Percentiles rank a stretch among this genome's conserved stretches.
phyloP scores from a whole-genome alignment of 805 yeast genomes.

The Candida ortonii region DNA sequence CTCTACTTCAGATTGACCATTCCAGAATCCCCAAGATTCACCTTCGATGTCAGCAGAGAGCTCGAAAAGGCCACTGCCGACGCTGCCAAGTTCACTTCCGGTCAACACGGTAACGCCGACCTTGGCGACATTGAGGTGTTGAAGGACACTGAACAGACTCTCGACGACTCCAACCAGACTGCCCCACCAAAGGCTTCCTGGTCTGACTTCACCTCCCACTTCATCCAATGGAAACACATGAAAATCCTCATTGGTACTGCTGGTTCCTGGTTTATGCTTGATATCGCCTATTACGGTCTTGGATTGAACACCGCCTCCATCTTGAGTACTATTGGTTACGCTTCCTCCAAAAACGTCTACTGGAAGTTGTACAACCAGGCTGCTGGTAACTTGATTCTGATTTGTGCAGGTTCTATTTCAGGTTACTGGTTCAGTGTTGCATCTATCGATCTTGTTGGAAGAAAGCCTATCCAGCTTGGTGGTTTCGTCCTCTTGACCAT shows the following conservation, averaged over 20 bases:
- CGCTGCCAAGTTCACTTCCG: conserved; percentile 47
- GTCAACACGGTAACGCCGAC: conserved; percentile 50
- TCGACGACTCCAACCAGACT: conserved; percentile 29
- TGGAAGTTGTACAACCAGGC: conserved; percentile 67
- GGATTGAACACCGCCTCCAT: conserved; percentile 79
- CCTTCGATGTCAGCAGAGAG: conserved; percentile 69
- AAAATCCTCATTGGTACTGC: conserved; percentile 86
- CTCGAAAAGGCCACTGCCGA: conserved; percentile 57
- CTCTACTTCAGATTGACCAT: conserved; percentile 89
- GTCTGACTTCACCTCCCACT: conserved; percentile 68
- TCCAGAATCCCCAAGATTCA: conserved; percentile 92
- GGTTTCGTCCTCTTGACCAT: conserved; percentile 73
- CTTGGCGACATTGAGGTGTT: conserved; percentile 42
- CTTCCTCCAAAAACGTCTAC: conserved; percentile 69
- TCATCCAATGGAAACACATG: conserved; percentile 82
- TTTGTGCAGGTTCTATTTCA: conserved; percentile 94
- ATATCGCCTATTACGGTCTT: conserved; percentile 88
- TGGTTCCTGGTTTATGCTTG: conserved; percentile 86
- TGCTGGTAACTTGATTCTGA: conserved; percentile 88
- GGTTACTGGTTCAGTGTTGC: conserved; percentile 89
- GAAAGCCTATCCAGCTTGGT: conserved; percentile 76
- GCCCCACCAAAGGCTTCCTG: conserved; percentile 80
- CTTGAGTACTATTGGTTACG: conserved; percentile 80
- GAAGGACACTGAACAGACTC: conserved; percentile 44
- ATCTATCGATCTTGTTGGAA: conserved; percentile 75